Conservation (phyloP, 2,329 filamentous ascomycete genomes). For the Verticillium albo-atrum region DNA sequence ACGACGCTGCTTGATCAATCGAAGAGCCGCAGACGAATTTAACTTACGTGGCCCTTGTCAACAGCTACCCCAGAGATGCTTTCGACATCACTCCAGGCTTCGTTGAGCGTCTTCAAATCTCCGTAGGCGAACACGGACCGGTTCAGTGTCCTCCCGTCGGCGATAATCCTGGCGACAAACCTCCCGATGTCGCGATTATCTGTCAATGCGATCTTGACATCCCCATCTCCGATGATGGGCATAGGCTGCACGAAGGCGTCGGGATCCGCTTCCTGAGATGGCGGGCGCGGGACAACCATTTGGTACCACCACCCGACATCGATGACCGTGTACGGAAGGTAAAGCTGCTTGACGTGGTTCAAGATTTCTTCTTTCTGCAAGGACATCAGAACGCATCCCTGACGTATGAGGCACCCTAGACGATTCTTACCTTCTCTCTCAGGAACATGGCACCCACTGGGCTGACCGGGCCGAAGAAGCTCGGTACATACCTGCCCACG, state of each 20-base stretch:
- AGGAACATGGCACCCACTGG: constrained; percentile 31
- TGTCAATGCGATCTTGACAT: constrained; percentile 35
- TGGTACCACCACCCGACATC: constrained; percentile 59
- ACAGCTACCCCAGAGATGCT: constrained; percentile 42
- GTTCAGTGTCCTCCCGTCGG: constrained; percentile 49
- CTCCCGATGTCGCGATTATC: constrained; percentile 49
- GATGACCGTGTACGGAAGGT: constrained; percentile 50
- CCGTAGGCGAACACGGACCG: constrained; percentile 44
- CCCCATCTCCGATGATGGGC: constrained; percentile 40
- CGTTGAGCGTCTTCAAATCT: constrained; percentile 38
- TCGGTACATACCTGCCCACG: constrained; percentile 48
- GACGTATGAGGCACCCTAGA: background rate
- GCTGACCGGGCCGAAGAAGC: constrained; percentile 40
- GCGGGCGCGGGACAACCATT: constrained; percentile 23
- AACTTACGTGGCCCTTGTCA: constrained; percentile 10
- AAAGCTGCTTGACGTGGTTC: constrained; percentile 40
- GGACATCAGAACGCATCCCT: no score
- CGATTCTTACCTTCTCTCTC: constrained; percentile 14
- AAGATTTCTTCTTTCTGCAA: constrained; percentile 42
- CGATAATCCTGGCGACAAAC: constrained; percentile 46
- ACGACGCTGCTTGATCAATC: background rate
- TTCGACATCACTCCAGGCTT: constrained; percentile 42
- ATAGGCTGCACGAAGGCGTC: constrained; percentile 19
- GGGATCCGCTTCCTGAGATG: constrained; percentile 17
- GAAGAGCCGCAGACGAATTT: no score